Conservation (phyloP, 352 stramenopile genomes). For the Globisporangium solare region DNA sequence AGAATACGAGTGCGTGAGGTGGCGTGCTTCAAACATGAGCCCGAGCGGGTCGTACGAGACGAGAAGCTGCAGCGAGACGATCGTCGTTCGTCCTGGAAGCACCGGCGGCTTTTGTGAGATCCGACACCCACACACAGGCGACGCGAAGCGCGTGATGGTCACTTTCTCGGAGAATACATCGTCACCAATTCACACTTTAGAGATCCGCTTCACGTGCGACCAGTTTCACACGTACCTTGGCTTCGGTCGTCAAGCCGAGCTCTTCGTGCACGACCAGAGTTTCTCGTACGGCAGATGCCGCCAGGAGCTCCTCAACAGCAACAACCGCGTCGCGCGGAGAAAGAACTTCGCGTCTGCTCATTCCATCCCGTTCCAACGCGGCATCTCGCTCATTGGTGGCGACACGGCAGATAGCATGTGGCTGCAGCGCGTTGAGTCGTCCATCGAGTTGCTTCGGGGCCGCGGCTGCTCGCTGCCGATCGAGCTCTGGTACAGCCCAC, state of each 20-base stretch:
- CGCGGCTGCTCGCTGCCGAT: slow-evolving; percentile 38
- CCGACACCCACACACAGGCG: no score
- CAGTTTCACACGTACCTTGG: slow-evolving; percentile 29
- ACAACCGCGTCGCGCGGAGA: slow-evolving; percentile 4
- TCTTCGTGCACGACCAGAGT: slow-evolving; percentile 32
- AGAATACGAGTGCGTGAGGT: no score
- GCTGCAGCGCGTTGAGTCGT: slow-evolving; percentile 37
- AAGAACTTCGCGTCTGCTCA: slow-evolving; percentile 19
- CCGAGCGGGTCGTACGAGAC: no score
- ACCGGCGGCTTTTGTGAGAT: no score
- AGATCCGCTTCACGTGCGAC: slow-evolving; percentile 24
- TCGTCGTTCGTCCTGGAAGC: no score
- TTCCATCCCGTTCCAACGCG: slow-evolving; percentile 22
- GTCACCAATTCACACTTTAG: no score
- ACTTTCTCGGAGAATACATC: no score
- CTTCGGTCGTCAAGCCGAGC: slow-evolving; percentile 24
- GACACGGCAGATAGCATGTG: slow-evolving; percentile 24
- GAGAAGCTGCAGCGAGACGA: no score
- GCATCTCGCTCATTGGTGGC: slow-evolving; percentile 27
- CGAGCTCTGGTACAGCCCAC: slow-evolving; percentile 57
- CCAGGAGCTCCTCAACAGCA: slow-evolving; percentile 20
- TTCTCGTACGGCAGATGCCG: slow-evolving; percentile 26
- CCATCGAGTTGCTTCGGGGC: slow-evolving; percentile 24
- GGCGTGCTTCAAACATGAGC: no score
- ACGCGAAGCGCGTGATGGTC: no score